These are phyloP conservation scores for Desmodesmus armatus DNA, from an alignment of 139 green algal genomes.

Conservation along the genomic window DNA sequence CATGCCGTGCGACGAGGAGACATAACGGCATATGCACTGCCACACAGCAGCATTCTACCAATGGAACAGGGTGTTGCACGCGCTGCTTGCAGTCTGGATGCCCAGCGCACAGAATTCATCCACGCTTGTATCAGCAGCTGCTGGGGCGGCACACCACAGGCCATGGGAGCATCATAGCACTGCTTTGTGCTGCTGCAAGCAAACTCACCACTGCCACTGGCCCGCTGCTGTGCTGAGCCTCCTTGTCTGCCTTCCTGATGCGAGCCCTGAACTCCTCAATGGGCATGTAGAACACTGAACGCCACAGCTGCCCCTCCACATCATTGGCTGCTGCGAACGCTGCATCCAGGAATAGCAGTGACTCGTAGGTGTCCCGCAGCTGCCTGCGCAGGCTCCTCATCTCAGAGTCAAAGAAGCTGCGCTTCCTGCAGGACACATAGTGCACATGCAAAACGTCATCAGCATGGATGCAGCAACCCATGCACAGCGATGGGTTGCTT, in stretches of 20 bases:
- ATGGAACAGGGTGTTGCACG: no score
- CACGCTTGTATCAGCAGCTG: no score
- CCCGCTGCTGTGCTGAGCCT: no score
- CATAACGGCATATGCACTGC: no score
- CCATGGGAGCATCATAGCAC: neutral
- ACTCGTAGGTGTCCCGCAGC: conserved; percentile 67
- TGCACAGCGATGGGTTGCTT: no score
- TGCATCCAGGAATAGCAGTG: conserved; percentile 67
- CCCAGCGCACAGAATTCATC: no score
- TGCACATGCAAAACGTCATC: no score
- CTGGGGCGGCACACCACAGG: no score
- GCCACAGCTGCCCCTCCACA: conserved; percentile 78
- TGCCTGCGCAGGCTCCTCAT: conserved; percentile 55
- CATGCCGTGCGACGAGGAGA: no score
- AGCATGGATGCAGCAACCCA: no score
- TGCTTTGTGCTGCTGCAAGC: neutral
- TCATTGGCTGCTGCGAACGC: conserved; percentile 51
- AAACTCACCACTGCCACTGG: neutral
- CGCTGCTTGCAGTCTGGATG: no score
- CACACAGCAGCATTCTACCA: no score
- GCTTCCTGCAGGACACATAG: conserved; percentile 46
- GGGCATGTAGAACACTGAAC: conserved; percentile 74
- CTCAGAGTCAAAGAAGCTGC: conserved; percentile 69
- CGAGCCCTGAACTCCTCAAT: conserved; percentile 82
- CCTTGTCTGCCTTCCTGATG: conserved; percentile 46